phyloP scores from a whole-genome alignment of 768 basidiomycete species.

The Lactarius trivialis region DNA sequence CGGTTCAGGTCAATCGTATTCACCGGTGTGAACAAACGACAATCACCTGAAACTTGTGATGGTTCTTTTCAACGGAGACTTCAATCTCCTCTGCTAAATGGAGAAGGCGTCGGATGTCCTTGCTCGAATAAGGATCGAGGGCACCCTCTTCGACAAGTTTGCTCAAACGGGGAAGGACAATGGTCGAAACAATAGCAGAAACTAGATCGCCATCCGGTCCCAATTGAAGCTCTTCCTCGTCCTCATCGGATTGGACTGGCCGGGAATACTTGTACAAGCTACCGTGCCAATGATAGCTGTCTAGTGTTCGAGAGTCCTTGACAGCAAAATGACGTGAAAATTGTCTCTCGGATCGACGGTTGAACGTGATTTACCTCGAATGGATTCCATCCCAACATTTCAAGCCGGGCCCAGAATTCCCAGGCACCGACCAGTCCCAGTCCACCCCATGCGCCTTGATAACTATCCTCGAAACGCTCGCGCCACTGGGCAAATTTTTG shows the following conservation, averaged over 20 bases:
- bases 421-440: conserved; percentile 81
- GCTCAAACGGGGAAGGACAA: conserved; percentile 66
- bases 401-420: conserved; percentile 92
- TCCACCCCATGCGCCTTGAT: conserved; percentile 84
- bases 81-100: conserved; percentile 80
- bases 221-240: conserved; percentile 48
- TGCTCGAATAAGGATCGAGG: conserved; percentile 73
- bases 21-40: neutral
- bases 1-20: conserved; percentile 4
- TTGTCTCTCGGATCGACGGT: neutral
- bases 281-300: conserved; percentile 80
- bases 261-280: conserved; percentile 69
- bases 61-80: conserved; percentile 58
- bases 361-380: conserved; percentile 49
- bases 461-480: conserved; percentile 69
- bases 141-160: conserved; percentile 74
- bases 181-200: conserved; percentile 80
- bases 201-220: conserved; percentile 86
- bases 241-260: conserved; percentile 21
- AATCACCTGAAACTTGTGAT: conserved; percentile 58
- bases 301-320: conserved; percentile 51
- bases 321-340: conserved; percentile 15
- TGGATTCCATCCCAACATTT: conserved; percentile 84
- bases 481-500: conserved; percentile 68
- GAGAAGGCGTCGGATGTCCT: conserved; percentile 52